These are phyloP conservation scores for Linnemannia exigua DNA, from an alignment of 192 early-diverging fungal species.

Conservation along the genomic window DNA sequence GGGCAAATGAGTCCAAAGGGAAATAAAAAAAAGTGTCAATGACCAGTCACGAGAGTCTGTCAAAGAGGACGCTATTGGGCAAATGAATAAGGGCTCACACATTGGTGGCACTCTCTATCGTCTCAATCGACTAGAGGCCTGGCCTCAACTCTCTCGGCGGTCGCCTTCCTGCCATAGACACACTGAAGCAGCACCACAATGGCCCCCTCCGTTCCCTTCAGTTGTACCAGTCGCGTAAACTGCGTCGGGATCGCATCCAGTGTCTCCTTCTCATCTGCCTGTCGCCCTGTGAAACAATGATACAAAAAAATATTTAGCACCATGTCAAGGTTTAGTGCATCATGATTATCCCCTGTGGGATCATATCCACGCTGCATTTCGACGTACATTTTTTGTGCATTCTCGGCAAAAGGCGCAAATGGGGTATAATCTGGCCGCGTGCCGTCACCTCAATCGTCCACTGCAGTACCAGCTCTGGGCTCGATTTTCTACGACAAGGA, in stretches of 20 bases:
- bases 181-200: conserved; percentile 35
- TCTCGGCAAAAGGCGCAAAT: conserved; percentile 32
- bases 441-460: conserved; percentile 35
- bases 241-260: conserved; percentile 47
- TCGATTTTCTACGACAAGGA: conserved; percentile 21
- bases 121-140: neutral
- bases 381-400: conserved; percentile 48
- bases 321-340: neutral
- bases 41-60: neutral
- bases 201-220: conserved; percentile 43
- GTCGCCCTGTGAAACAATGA: conserved; percentile 34
- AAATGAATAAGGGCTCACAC: neutral
- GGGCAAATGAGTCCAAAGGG: neutral
- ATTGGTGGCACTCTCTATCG: neutral
- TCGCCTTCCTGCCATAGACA: conserved; percentile 27
- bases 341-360: neutral
- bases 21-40: neutral
- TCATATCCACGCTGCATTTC: neutral
- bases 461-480: conserved; percentile 41
- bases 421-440: conserved; percentile 30
- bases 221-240: conserved; percentile 39
- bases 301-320: neutral
- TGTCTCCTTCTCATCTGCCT: conserved; percentile 33
- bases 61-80: neutral
- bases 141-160: neutral